Conservation (phyloP, 2,329 filamentous ascomycete species). For the Golovinomyces cichoracearum region DNA sequence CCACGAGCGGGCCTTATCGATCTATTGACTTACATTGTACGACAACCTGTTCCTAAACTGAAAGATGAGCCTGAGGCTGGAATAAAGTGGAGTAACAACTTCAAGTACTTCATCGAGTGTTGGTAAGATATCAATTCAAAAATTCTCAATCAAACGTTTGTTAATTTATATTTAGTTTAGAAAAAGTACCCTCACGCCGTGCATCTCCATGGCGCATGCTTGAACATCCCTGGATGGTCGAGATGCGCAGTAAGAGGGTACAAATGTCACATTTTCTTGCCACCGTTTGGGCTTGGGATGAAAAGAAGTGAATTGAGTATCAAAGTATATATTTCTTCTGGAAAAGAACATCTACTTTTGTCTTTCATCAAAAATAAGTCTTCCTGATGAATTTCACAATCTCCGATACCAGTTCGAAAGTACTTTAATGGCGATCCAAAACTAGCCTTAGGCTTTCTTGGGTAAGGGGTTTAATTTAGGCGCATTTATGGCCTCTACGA, state of each 20-base stretch:
- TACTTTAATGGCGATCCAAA: too few relatives aligned
- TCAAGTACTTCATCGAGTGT: constrained; percentile 98
- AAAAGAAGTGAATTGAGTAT: background rate
- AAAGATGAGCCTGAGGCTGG: constrained; percentile 80
- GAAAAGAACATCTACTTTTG: too few relatives aligned
- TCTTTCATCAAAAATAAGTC: too few relatives aligned
- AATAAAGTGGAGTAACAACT: constrained; percentile 87
- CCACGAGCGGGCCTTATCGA: constrained; percentile 27
- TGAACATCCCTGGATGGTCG: constrained; percentile 94
- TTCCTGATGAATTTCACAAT: too few relatives aligned
- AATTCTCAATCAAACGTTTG: background rate
- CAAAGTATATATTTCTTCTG: too few relatives aligned
- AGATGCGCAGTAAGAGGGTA: constrained; percentile 86
- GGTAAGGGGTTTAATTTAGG: too few relatives aligned
- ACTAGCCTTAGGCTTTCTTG: too few relatives aligned
- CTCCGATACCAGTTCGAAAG: too few relatives aligned
- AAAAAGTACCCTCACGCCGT: constrained; percentile 68
- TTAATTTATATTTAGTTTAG: constrained; percentile 33
- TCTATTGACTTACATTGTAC: constrained; percentile 86
- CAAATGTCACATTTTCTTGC: constrained; percentile 89
- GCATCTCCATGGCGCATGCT: constrained; percentile 97
- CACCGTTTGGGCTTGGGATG: constrained; percentile 78
- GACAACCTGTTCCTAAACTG: constrained; percentile 77
- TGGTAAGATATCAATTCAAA: constrained; percentile 41
- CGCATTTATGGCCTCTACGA: too few relatives aligned